These are phyloP conservation scores for Parathielavia hyrcaniae DNA, from an alignment of 495 filamentous ascomycete species.

Conservation along the genomic window DNA sequence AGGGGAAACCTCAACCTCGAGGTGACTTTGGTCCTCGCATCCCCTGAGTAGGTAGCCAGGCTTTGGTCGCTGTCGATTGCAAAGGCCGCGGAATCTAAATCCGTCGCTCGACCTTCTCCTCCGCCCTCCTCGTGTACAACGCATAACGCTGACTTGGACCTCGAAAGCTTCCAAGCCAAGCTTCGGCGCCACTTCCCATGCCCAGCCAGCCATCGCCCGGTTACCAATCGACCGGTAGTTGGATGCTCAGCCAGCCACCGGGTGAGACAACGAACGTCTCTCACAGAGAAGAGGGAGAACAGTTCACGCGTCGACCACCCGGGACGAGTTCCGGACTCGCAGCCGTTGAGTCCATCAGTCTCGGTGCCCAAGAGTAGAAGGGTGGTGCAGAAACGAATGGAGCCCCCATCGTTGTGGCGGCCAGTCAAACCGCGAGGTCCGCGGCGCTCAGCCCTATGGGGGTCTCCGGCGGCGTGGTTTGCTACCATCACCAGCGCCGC, in stretches of 20 bases:
- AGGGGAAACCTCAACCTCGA: background rate
- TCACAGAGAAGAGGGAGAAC: too few species aligned
- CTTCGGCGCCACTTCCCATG: conserved; percentile 15
- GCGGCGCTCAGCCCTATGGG: conserved; percentile 1
- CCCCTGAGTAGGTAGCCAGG: too few species aligned
- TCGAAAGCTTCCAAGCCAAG: conserved; percentile 4
- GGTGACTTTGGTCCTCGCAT: background rate
- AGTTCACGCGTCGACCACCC: background rate
- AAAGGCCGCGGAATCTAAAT: too few species aligned
- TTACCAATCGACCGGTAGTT: conserved; percentile 11
- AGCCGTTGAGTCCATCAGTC: too few species aligned
- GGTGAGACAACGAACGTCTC: background rate
- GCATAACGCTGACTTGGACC: too few species aligned
- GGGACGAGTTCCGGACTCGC: too few species aligned
- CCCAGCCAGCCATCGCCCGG: conserved; percentile 13
- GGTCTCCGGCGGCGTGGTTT: background rate
- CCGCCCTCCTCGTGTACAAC: too few species aligned
- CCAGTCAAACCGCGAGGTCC: background rate
- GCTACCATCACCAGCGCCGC: background rate
- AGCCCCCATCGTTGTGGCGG: background rate
- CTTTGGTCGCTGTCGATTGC: too few species aligned
- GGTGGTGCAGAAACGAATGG: background rate
- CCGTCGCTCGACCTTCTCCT: too few species aligned
- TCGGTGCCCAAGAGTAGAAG: background rate
- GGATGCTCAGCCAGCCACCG: conserved; percentile 8